Evolutionary conservation across 768 basidiomycete species (phyloP).

Genomic region (Paxillus involutus): DNA sequence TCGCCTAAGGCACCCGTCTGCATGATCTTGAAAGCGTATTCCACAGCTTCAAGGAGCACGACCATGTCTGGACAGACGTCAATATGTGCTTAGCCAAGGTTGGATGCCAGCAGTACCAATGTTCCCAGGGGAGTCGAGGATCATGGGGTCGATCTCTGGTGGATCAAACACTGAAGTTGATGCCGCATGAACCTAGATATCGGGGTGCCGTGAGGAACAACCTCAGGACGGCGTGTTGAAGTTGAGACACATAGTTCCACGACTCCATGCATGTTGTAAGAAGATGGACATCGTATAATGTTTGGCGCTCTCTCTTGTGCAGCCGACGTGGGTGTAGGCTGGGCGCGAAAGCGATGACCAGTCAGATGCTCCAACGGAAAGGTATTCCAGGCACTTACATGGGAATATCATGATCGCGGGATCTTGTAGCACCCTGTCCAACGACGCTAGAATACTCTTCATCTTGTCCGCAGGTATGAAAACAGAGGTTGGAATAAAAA

Average conservation of each 20-base stretch:
- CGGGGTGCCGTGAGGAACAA: background rate
- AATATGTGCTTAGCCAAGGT: background rate
- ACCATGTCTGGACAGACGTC: constrained; percentile 6
- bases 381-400: constrained; percentile 5
- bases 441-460: constrained; percentile 2
- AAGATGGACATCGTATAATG: constrained; percentile 10
- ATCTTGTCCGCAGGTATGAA: constrained; percentile 15
- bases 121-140: constrained; percentile 11
- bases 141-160: constrained; percentile 13
- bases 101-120: constrained; percentile 2
- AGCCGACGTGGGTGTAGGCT: constrained; percentile 12
- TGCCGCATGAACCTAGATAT: constrained; percentile 9
- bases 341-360: background rate
- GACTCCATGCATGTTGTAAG: constrained; percentile 17
- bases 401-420: constrained; percentile 14
- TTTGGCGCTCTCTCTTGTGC: constrained; percentile 8
- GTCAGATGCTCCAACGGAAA: too few relatives aligned
- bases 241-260: constrained; percentile 6
- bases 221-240: background rate
- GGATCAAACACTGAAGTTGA: constrained; percentile 15
- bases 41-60: constrained; percentile 16
- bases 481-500: constrained; percentile 9
- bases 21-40: constrained; percentile 12
- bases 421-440: constrained; percentile 6
- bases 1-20: constrained; percentile 14